Base-by-base conservation (phyloP, 768 basidiomycete genomes). In the Collybia sordida region DNA sequence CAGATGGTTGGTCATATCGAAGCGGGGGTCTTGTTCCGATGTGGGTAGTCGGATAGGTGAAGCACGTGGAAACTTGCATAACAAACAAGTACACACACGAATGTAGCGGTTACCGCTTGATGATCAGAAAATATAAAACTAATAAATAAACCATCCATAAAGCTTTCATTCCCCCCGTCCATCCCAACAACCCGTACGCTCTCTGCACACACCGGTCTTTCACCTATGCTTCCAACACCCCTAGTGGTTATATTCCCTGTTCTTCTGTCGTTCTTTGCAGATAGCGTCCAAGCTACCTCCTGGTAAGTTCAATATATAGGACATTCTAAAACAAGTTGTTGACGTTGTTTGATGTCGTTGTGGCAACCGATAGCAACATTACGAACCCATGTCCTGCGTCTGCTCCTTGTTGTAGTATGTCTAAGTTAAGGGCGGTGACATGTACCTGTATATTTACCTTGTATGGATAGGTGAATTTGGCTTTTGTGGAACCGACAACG, bases 361-460 rank as follows among this genome's bases (percentile, higher is more conserved):
- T 24, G 21, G 35, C 14, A n/a, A 25, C 41, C 36, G 27, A 25
- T 50, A 79, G 79, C 60, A 78, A 77, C 56, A 64, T 63, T 14
- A 78, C 74, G 9, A 65, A 63, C 6, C 70, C 67, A 6, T 81
- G 80, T 57, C 71, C 77, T 17, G 51, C 65, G 7, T 61, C 68
- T 17, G 71, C 73, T 15, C 79, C 80, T 12, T 82, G 80, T 56
- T 81, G 79, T 65, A 80, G 78, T 79, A 62, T 22, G 77, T 71
- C 36, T 50, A 15, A 31, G 28, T 35, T 27, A 46, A 17, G 23
- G 1, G 40, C 12, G 17, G 22, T 15, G n/a, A 21, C 11, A 4
- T 25, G 21, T 47, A 9, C 6, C 22, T 12, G 31, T 25, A 36
- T 46, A 4, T 42, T 41, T 11, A 28, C 24, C 40, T 40, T 36